Evolutionary conservation across 352 stramenopile genomes (phyloP).

Genomic region (Globisporangium takayamanum): DNA sequence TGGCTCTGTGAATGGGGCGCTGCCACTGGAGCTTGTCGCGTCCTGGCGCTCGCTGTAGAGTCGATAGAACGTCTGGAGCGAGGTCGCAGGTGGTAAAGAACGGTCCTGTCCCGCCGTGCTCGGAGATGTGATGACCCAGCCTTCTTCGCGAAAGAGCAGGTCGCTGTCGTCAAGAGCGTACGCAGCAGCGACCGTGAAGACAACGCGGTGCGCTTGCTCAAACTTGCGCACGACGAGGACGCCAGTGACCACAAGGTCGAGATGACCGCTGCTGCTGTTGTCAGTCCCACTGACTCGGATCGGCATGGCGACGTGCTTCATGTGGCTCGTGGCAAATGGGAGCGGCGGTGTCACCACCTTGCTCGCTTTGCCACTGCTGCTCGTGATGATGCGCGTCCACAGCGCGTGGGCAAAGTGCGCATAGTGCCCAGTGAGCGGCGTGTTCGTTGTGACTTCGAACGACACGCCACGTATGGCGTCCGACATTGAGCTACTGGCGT

Average conservation of each 20-base stretch:
- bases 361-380: neutral
- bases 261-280: neutral
- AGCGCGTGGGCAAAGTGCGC: neutral
- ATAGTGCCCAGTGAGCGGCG: neutral
- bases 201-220: slow-evolving; percentile 3
- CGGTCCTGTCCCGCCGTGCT: neutral
- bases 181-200: neutral
- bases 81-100: neutral
- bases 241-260: neutral
- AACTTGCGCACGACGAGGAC: slow-evolving; percentile 2
- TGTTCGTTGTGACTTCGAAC: slow-evolving; percentile 9
- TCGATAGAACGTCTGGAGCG: slow-evolving; percentile 7
- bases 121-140: slow-evolving; percentile 2
- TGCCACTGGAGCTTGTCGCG: neutral
- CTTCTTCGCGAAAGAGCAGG: slow-evolving; percentile 3
- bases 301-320: neutral
- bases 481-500: neutral
- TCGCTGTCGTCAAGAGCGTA: neutral
- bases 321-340: neutral
- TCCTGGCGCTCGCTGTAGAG: neutral
- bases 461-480: neutral
- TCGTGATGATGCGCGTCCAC: neutral
- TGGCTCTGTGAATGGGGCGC: neutral
- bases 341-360: neutral
- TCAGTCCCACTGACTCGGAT: neutral